phyloP scores from a whole-genome alignment of 2,329 filamentous ascomycete genomes.

The Lizonia empirigonia region DNA sequence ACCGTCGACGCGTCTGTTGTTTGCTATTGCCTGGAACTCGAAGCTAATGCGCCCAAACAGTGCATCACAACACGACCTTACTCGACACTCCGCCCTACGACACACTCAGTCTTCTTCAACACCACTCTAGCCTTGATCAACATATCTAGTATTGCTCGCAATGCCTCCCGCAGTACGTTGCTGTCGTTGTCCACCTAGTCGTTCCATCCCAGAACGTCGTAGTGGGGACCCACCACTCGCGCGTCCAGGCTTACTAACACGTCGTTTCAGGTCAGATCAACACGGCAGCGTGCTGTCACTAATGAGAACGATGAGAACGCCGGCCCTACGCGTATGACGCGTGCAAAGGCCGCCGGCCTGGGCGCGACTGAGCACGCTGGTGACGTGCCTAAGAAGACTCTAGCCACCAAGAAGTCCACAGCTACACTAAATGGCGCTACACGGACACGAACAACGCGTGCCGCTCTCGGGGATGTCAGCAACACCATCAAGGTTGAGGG shows the following conservation, averaged over 20 bases:
- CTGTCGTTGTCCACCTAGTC: conserved; percentile 14
- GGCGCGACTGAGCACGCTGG: conserved; percentile 58
- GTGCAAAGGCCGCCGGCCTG: conserved; percentile 79
- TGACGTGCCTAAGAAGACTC: conserved; percentile 61
- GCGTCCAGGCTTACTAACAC: conserved; percentile 48
- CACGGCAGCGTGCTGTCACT: conserved; percentile 74
- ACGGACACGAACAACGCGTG: conserved; percentile 68
- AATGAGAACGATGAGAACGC: conserved; percentile 96
- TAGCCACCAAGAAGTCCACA: conserved; percentile 53
- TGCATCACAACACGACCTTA: conserved; percentile 48
- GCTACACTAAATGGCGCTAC: conserved; percentile 50
- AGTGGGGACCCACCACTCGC: conserved; percentile 11
- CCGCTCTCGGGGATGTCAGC: conserved; percentile 90
- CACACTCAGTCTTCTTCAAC: conserved; percentile 29
- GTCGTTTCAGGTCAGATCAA: conserved; percentile 65
- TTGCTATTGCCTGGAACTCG: conserved; percentile 19
- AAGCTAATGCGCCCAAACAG: conserved; percentile 40
- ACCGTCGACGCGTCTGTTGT: conserved; percentile 21
- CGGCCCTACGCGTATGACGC: conserved; percentile 80
- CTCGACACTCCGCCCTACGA: conserved; percentile 34
- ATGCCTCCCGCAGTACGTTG: conserved; percentile 63
- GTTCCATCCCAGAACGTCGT: conserved; percentile 17
- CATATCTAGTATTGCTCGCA: conserved; percentile 50
- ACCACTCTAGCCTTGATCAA: conserved; percentile 41
- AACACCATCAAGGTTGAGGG: conserved; percentile 82